Percentiles rank a stretch among this genome's conserved stretches.
Conservation (phyloP, 305 asterid genomes). For the Salvia sclarea region DNA sequence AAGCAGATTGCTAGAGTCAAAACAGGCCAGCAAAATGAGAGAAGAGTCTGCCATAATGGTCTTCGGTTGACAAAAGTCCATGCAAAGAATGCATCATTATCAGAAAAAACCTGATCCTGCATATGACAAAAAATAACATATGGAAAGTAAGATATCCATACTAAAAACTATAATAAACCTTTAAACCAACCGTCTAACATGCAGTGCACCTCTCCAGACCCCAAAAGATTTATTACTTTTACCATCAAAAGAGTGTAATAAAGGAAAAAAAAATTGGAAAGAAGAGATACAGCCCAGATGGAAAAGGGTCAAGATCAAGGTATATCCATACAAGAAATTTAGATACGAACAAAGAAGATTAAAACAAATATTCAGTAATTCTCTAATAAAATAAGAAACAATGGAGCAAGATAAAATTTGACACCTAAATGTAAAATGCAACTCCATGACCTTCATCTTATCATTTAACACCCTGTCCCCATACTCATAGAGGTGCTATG, state of each 20-base stretch:
- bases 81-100: slow-evolving; percentile 93
- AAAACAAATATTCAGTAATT: background rate
- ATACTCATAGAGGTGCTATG: background rate
- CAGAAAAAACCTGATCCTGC: slow-evolving; percentile 97
- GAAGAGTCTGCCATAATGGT: slow-evolving; percentile 97
- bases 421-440: background rate
- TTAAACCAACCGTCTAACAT: slow-evolving; percentile 1
- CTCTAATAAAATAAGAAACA: background rate
- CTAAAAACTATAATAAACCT: background rate
- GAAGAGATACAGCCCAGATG: background rate
- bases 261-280: no score
- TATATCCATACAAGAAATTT: background rate
- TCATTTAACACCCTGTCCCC: background rate
- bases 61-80: slow-evolving; percentile 92
- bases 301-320: background rate
- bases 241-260: background rate
- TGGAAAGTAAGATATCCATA: slow-evolving; percentile 1
- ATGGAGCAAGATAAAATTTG: background rate
- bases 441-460: slow-evolving; percentile 7
- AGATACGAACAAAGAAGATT: background rate
- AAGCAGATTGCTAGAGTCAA: slow-evolving; percentile 97
- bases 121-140: slow-evolving; percentile 34
- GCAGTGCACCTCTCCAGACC: background rate
- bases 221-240: background rate
- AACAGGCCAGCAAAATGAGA: slow-evolving; percentile 97